These are phyloP conservation scores for Eudorina sp. DNA, from an alignment of 139 green algal genomes.

Conservation along the genomic window DNA sequence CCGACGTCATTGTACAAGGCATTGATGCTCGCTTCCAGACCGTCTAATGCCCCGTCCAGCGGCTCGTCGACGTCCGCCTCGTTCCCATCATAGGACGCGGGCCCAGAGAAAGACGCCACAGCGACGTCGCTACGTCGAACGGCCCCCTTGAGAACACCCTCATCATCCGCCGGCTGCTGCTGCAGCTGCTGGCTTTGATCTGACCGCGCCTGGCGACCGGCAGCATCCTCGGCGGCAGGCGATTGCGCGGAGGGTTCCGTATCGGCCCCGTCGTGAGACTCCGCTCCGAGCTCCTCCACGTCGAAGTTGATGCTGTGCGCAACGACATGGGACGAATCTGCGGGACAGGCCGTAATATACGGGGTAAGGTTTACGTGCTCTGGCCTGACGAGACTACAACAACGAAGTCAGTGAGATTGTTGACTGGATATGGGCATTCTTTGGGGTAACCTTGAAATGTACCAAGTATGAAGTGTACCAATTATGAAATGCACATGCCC, in stretches of 20 bases:
- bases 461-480: too few species aligned
- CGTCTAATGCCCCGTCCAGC: not conserved
- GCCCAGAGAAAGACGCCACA: slow-evolving; percentile 9
- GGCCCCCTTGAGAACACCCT: not conserved
- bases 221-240: not conserved
- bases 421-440: too few species aligned
- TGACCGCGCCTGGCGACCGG: not conserved
- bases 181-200: slow-evolving; percentile 32
- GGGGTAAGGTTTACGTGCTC: too few species aligned
- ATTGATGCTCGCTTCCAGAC: not conserved
- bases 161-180: slow-evolving; percentile 4
- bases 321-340: slow-evolving; percentile 27
- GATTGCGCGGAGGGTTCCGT: not conserved
- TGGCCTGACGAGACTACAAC: too few species aligned
- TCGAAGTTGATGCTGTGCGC: slow-evolving; percentile 37
- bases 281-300: slow-evolving; percentile 34
- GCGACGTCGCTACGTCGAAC: not conserved
- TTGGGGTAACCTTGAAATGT: too few species aligned
- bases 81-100: slow-evolving; percentile 15
- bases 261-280: slow-evolving; percentile 44
- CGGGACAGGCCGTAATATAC: too few species aligned
- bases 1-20: not conserved
- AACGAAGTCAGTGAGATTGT: too few species aligned
- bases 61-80: slow-evolving; percentile 41
- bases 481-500: too few species aligned